Percentiles rank a stretch among this genome's conserved stretches.
These are phyloP conservation scores for Malus hybrid DNA, from an alignment of 331 rosid genomes.

Conservation along the genomic window DNA sequence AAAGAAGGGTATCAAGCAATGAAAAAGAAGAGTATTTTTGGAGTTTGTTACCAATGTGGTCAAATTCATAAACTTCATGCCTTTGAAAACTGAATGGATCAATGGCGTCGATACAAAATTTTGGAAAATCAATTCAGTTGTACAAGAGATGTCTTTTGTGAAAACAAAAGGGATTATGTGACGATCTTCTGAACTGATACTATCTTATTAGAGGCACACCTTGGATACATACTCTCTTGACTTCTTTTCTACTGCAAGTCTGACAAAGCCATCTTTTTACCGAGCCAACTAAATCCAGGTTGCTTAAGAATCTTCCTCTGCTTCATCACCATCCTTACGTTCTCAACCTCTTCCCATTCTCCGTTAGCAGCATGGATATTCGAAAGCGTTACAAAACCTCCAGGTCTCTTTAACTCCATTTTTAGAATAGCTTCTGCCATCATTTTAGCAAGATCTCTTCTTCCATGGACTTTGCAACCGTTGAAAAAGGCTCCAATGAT, in stretches of 20 bases:
- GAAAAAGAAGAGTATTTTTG: background rate
- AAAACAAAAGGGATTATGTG: background rate
- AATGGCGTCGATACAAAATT: background rate
- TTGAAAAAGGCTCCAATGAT: slow-evolving; percentile 60
- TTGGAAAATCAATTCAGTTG: background rate
- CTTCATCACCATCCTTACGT: slow-evolving; percentile 53
- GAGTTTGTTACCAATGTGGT: background rate
- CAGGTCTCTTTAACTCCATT: slow-evolving; percentile 44
- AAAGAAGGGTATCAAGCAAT: background rate
- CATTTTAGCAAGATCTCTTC: slow-evolving; percentile 51
- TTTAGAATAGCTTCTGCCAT: slow-evolving; percentile 38
- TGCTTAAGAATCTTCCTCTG: slow-evolving; percentile 36
- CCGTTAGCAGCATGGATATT: slow-evolving; percentile 64
- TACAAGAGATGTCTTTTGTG: background rate
- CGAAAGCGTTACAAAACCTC: slow-evolving; percentile 48
- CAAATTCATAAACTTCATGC: background rate
- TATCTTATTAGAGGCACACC: background rate
- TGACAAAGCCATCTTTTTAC: slow-evolving; percentile 16
- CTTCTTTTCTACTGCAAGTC: background rate
- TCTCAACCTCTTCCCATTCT: slow-evolving; percentile 63
- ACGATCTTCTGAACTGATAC: background rate
- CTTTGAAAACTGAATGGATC: background rate
- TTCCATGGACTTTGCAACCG: slow-evolving; percentile 63
- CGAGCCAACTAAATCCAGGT: slow-evolving; percentile 57
- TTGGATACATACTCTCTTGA: background rate